Percentiles rank a stretch among this genome's conserved stretches.
These are phyloP conservation scores for Erodium chrysanthum DNA, from an alignment of 441 rosid species.

Conservation along the genomic window DNA sequence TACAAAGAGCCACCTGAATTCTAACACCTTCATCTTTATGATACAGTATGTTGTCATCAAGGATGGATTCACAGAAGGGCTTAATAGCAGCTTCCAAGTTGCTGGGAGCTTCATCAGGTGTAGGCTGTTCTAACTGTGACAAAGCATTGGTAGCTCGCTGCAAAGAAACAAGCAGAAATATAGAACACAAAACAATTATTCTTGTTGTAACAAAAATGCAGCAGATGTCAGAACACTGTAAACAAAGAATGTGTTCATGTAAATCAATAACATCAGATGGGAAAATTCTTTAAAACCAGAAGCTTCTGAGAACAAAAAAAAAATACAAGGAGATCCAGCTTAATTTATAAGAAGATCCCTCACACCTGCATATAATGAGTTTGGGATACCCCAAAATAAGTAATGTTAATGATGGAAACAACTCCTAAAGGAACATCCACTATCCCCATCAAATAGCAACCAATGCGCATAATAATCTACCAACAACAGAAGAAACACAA, in stretches of 20 bases:
- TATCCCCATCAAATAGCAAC: not conserved
- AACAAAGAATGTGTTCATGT: not conserved
- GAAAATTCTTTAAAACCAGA: not conserved
- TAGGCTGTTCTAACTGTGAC: conserved; percentile 63
- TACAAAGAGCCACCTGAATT: conserved; percentile 63
- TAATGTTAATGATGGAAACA: not conserved
- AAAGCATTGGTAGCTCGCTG: conserved; percentile 60
- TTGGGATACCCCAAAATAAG: too few relatives aligned
- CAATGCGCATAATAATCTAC: not conserved
- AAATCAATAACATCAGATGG: not conserved
- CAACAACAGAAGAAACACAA: not conserved
- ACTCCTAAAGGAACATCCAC: not conserved
- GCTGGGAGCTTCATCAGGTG: conserved; percentile 25
- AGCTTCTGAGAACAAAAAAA: not conserved
- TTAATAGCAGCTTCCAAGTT: conserved; percentile 35
- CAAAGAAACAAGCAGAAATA: conserved; percentile 13
- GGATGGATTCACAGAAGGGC: conserved; percentile 48
- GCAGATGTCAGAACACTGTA: not conserved
- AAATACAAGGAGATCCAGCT: not conserved
- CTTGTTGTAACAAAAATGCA: not conserved
- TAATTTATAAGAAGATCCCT: not conserved
- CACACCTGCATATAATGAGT: not conserved
- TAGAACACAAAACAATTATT: not conserved
- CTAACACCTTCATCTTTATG: conserved; percentile 65
- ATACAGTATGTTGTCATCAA: conserved; percentile 46